Percentiles rank a stretch among this genome's conserved stretches.
phyloP scores from a whole-genome alignment of 2,329 filamentous ascomycete genomes.

The Geosmithia morbida region DNA sequence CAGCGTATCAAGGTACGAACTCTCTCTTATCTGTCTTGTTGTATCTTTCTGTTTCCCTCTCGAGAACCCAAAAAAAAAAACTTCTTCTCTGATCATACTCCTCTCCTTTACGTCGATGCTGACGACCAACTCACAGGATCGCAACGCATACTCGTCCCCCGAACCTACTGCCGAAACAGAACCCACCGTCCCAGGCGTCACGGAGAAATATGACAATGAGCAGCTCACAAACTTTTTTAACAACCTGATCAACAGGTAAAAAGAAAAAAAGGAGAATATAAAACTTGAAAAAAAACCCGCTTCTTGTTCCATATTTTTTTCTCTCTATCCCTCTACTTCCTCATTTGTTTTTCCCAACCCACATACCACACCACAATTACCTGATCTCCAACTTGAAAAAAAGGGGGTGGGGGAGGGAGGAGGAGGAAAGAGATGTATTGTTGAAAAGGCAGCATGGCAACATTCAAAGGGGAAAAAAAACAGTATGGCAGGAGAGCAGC shows the following conservation, averaged over 20 bases:
- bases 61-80: too few species aligned
- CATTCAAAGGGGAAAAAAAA: too few species aligned
- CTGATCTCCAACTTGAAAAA: too few species aligned
- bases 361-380: too few species aligned
- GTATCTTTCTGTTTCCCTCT: not conserved
- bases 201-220: constrained; percentile 32
- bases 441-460: too few species aligned
- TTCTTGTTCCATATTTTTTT: not conserved
- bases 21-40: not conserved
- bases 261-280: not conserved
- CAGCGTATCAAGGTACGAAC: constrained; percentile 62
- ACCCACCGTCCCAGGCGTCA: constrained; percentile 24
- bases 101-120: too few species aligned
- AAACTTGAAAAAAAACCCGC: not conserved
- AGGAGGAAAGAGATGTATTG: too few species aligned
- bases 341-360: too few species aligned
- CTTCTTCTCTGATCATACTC: too few species aligned
- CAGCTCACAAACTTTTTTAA: constrained; percentile 46
- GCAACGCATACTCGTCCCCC: constrained; percentile 36
- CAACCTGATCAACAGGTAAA: constrained; percentile 31
- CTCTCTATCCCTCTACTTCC: too few species aligned
- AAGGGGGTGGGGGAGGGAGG: too few species aligned
- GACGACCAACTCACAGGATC: constrained; percentile 27
- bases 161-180: constrained; percentile 25
- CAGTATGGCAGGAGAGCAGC: too few species aligned